Base-by-base conservation (phyloP, 2,329 filamentous ascomycete species). In the Chrysoporthe austroafricana region DNA sequence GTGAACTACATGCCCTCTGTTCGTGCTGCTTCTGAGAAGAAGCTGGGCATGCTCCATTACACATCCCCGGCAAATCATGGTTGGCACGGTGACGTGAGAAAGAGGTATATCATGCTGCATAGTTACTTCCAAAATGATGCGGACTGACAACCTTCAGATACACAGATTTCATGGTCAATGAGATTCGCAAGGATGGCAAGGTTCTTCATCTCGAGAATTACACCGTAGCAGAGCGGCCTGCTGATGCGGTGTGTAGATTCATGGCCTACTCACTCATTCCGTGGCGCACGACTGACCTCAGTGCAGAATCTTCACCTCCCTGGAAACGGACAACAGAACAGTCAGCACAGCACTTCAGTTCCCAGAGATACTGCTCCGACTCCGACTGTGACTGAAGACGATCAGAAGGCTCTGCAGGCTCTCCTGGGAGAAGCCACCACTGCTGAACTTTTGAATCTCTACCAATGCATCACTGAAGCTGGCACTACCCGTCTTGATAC, bases 101-200 rank as follows among this genome's bases (percentile, higher is more conserved):
- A 81, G 71, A 79, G 81, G 81, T 82, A 76, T 60, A 76, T 68
- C n/a, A 42, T 36, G 6, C 21, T 42, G 26, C 52, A 13, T 32
- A 42, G 66, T 85, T 39, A 21, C 26, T 21, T 43, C 36, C 1
- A 26, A 21, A 43, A 21, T 43, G 4, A 8, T 8, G 26, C 70
- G 73, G 52, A 72, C 66, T 21, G 11, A 58, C 21, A 34, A 9
- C 4, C 8, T 58, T 13, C 39, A 88, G 93, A 72, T 97, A 94
- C 78, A 95, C 94, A 4, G 94, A 97, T 77, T 97, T 97, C 74
- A 83, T 96, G 73, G 94, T 97, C 73, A 94, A 97, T 75, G 94
- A 97, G 78, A 95, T 97, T 70, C 82, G 86, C 26, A 88, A 90
- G 42, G 87, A 91, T 74, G 94, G 94, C 18, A 80, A 88, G 64